Base-by-base conservation (phyloP, 2,329 filamentous ascomycete genomes). In the Cordyceps javanica region DNA sequence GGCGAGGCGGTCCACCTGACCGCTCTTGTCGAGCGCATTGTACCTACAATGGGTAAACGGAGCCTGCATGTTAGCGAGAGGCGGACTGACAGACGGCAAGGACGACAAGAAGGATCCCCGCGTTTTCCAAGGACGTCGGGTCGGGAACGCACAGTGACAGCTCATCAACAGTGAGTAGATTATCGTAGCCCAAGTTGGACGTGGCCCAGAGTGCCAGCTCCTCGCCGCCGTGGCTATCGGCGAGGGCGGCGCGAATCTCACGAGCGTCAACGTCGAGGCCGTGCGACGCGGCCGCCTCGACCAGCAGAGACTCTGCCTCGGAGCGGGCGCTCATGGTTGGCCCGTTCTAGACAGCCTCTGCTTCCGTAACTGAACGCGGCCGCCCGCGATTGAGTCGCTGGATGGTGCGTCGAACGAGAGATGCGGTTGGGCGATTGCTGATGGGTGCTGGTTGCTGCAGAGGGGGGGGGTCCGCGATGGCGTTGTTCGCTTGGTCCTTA, bases 111-210 rank as follows among this genome's bases (percentile, higher is more conserved):
- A 4, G 10, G 16, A 28, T 28, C 19, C 19, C 14, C 11, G n/a
- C 19, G 21, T 16, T 23, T 14, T n/a, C n/a, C n/a, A n/a, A 23
- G 39, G 21, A 5, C 11, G n/a, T 16, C 32, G 14, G 19, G 4
- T n/a, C 9, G 13, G 5, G 6, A 19, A 64, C 75, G 68, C 70
- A 85, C 82, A 80, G 65, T 48, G 74, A 72, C 59, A 82, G 69
- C 68, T 85, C 82, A 63, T 83, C 78, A 57, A 70, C 72, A 44
- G 77, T 79, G 41, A 85, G 69, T 13, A 85, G 72, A 26, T 79
- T 82, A 60, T 83, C 80, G 2, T 70, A 64, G 13, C 68, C 69
- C 34, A 85, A 70, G 64, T 82, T 77, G 61, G 72, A 66, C 28
- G 71, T 66, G 16, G 76, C 76, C 82, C 82, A 85, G 46, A 74